Percentiles rank a stretch among this genome's conserved stretches.
These are phyloP conservation scores for Phytophthora syringae DNA, from an alignment of 352 stramenopile species.

Conservation along the genomic window DNA sequence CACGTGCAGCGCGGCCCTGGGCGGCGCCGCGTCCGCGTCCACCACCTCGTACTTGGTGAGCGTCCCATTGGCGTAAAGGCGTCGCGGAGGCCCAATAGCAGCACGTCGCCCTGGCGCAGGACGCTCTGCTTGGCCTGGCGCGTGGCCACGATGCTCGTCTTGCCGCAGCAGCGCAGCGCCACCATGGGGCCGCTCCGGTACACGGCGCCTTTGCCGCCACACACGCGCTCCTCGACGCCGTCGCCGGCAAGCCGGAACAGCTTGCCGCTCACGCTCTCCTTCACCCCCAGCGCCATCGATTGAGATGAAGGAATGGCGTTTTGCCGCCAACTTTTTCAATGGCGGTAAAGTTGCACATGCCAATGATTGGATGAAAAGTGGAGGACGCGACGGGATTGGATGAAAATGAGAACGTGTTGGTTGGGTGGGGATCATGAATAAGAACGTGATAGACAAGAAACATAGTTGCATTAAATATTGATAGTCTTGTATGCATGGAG, in stretches of 20 bases:
- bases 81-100: slow-evolving; percentile 67
- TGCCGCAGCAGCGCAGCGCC: slow-evolving; percentile 77
- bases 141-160: slow-evolving; percentile 78
- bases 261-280: slow-evolving; percentile 80
- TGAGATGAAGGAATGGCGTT: background rate
- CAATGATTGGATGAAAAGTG: slow-evolving; percentile 4
- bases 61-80: slow-evolving; percentile 83
- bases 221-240: slow-evolving; percentile 64
- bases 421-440: too few relatives aligned
- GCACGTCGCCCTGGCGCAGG: slow-evolving; percentile 75
- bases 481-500: slow-evolving; percentile 20
- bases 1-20: slow-evolving; percentile 38
- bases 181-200: slow-evolving; percentile 75
- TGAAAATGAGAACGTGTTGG: background rate
- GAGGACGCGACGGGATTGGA: background rate
- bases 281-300: slow-evolving; percentile 67
- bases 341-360: background rate
- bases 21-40: slow-evolving; percentile 41
- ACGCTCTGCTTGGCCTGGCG: slow-evolving; percentile 78
- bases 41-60: slow-evolving; percentile 88
- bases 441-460: background rate
- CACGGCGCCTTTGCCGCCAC: slow-evolving; percentile 69
- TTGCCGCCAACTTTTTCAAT: slow-evolving; percentile 19
- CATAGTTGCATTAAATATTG: slow-evolving; percentile 38
- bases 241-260: slow-evolving; percentile 48